Evolutionary conservation across 805 yeast species (phyloP).

Genomic region (Torulaspora indica): DNA sequence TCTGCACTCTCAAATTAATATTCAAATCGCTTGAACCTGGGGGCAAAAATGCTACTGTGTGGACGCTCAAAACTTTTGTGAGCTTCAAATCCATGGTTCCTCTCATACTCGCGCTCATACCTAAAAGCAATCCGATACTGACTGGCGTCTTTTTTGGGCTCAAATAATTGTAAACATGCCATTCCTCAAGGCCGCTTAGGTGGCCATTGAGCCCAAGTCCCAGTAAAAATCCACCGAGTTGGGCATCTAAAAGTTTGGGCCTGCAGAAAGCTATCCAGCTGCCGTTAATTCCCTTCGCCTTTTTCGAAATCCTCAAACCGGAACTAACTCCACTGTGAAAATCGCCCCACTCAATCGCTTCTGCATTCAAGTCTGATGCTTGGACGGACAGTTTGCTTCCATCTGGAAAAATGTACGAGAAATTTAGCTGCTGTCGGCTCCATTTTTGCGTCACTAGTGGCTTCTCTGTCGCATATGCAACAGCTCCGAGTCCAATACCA

Average conservation of each 20-base stretch:
- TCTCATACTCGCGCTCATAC: slow-evolving; percentile 83
- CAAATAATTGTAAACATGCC: slow-evolving; percentile 91
- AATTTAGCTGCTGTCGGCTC: slow-evolving; percentile 70
- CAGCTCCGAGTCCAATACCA: slow-evolving; percentile 34
- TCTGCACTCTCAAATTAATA: slow-evolving; percentile 75
- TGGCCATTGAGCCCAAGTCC: slow-evolving; percentile 94
- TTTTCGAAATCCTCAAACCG: slow-evolving; percentile 69
- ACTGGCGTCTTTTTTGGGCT: slow-evolving; percentile 85
- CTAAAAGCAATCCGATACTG: slow-evolving; percentile 80
- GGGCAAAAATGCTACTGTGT: slow-evolving; percentile 86
- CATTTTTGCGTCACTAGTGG: slow-evolving; percentile 85
- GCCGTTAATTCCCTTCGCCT: slow-evolving; percentile 59
- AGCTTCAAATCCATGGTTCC: slow-evolving; percentile 83
- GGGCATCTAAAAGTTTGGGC: slow-evolving; percentile 64
- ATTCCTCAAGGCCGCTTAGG: slow-evolving; percentile 74
- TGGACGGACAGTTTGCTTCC: slow-evolving; percentile 60
- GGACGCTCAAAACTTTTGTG: slow-evolving; percentile 88
- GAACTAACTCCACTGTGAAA: slow-evolving; percentile 91
- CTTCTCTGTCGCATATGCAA: slow-evolving; percentile 39
- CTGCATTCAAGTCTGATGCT: slow-evolving; percentile 47
- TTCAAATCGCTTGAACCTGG: slow-evolving; percentile 86
- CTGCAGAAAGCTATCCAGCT: slow-evolving; percentile 89
- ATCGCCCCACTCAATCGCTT: slow-evolving; percentile 68
- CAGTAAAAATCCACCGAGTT: slow-evolving; percentile 90
- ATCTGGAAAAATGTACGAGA: slow-evolving; percentile 63